Base-by-base conservation (phyloP, 768 basidiomycete species). In the Paxillus rubicundulus region DNA sequence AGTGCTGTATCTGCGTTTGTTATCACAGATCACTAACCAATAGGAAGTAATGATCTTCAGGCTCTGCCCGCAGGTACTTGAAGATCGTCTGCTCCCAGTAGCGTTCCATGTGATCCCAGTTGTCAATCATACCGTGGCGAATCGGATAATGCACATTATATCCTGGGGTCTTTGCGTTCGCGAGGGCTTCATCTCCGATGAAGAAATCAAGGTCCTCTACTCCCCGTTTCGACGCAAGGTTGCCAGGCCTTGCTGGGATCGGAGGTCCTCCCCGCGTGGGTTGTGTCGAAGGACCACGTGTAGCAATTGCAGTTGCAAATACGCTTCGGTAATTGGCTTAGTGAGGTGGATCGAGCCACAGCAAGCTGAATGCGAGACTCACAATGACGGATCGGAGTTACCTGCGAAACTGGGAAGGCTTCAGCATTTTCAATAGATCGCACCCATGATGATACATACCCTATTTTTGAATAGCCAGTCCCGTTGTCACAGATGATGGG, bases 61-160 rank as follows among this genome's bases (percentile, higher is more conserved):
- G 97, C 72, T 99, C 97, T 8, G 95, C 95, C 51, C 96, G 81
- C 55, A 99, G 79, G 75, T 98, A 98, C 74, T 99, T 98, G 85
- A 98, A 99, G 81, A 98, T 98, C 59, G 89, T 92, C 77, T 99
- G 96, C 70, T 97, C 94, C 97, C 97, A 99, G 73, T 94, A 98
- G 27, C 95, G 80, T 70, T 98, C 96, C 95, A 98, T 98, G 60
- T 97, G 85, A 69, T 95, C 92, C 92, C 92, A 95, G 63, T 97
- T 97, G 57, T 97, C 95, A 64, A 97, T 96, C 87, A 91, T 87
- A 21, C 96, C 96, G 65, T 98, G 97, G 49, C 91, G 82, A 65
- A 98, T 98, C 13, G 97, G 97, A 71, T 98, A 98, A 71, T 93
- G 88, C 4, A 99, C 82, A 20, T 89, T 86, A 72, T 98, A 99